These are phyloP conservation scores for Athelia sp. DNA, from an alignment of 1,284 basidiomycete species.

Conservation along the genomic window DNA sequence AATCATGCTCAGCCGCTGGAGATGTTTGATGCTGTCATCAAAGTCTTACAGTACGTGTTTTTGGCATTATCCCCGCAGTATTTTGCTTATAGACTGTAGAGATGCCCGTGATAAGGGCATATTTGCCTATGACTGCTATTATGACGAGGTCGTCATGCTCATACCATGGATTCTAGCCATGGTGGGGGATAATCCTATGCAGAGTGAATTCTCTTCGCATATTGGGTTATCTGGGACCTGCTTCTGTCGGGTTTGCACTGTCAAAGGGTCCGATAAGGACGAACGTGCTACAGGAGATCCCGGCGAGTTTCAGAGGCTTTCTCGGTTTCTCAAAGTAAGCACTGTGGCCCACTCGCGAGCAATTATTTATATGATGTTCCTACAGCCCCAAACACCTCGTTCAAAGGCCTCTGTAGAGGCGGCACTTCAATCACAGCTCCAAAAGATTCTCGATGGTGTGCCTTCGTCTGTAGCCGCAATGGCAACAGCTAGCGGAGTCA, in stretches of 20 bases:
- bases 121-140: slow-evolving; percentile 12
- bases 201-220: slow-evolving; percentile 18
- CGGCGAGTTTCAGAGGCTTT: slow-evolving; percentile 2
- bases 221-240: slow-evolving; percentile 14
- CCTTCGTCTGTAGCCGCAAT: not conserved
- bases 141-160: slow-evolving; percentile 9
- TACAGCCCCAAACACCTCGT: not conserved
- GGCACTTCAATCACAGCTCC: not conserved
- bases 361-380: not conserved
- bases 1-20: slow-evolving; percentile 21
- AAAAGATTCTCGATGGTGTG: not conserved
- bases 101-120: slow-evolving; percentile 13
- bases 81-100: slow-evolving; percentile 3
- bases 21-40: slow-evolving; percentile 17
- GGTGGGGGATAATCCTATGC: slow-evolving; percentile 21
- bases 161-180: slow-evolving; percentile 14
- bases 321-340: slow-evolving; percentile 6
- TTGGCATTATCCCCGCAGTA: not conserved
- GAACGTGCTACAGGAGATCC: not conserved
- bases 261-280: not conserved
- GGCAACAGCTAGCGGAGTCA: not conserved
- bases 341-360: slow-evolving; percentile 7
- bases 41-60: slow-evolving; percentile 13
- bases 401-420: not conserved
- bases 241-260: slow-evolving; percentile 13